phyloP scores from a whole-genome alignment of 2,329 filamentous ascomycete genomes.

The Cladosporium sp. region DNA sequence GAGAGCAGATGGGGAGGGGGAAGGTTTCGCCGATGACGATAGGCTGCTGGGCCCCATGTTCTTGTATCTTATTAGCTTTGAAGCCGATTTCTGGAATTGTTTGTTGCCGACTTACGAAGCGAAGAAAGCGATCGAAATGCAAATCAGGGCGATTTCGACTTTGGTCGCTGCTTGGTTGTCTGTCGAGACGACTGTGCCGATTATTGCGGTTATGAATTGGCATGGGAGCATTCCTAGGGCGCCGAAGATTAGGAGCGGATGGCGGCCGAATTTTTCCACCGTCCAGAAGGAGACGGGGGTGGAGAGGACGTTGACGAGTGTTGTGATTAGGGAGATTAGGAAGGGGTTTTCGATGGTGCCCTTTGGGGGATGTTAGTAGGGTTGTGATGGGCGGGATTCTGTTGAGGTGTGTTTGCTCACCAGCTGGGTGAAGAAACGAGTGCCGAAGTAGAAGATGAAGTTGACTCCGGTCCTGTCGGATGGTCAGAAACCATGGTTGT shows the following conservation, averaged over 20 bases:
- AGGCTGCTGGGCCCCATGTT: conserved; percentile 60
- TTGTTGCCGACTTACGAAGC: conserved; percentile 42
- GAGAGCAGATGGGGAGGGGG: conserved; percentile 22
- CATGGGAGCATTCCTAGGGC: conserved; percentile 33
- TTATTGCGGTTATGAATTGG: conserved; percentile 32
- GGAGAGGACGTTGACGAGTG: conserved; percentile 39
- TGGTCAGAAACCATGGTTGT: conserved; percentile 42
- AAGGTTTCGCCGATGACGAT: conserved; percentile 32
- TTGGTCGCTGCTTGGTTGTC: conserved; percentile 52
- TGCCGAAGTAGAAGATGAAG: conserved; percentile 38
- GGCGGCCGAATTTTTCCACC: conserved; percentile 43
- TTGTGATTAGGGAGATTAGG: conserved; percentile 39
- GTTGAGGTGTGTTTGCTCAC: not conserved
- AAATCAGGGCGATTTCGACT: conserved; percentile 67
- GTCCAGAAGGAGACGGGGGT: conserved; percentile 42
- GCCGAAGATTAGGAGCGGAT: conserved; percentile 39
- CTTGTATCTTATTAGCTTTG: conserved; percentile 1
- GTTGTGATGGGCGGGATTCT: no score
- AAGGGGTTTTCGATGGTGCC: conserved; percentile 24
- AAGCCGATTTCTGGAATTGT: no score
- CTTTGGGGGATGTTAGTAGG: conserved; percentile 25
- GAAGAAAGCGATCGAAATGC: conserved; percentile 69
- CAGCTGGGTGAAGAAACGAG: conserved; percentile 41
- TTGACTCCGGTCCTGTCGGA: conserved; percentile 36
- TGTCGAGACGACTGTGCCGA: conserved; percentile 25